Evolutionary conservation across 169 alveolate species (phyloP).

Genomic region (Plasmodium vinckei): DNA sequence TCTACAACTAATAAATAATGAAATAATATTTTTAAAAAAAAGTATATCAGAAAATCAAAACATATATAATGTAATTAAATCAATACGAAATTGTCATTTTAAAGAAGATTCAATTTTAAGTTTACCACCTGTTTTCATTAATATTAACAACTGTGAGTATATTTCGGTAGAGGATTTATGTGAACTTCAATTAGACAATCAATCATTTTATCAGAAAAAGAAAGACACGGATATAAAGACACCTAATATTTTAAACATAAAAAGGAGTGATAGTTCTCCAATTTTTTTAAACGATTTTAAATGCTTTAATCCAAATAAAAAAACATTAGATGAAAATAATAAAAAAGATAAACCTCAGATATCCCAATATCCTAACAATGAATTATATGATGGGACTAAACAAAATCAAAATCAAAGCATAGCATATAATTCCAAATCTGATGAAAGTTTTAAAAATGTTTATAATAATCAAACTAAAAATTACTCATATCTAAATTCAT

Average conservation of each 20-base stretch:
- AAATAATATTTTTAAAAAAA: slow-evolving; percentile 66
- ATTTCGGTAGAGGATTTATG: slow-evolving; percentile 60
- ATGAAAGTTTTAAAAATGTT: slow-evolving; percentile 20
- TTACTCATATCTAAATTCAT: background rate
- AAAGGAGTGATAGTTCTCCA: slow-evolving; percentile 45
- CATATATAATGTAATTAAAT: slow-evolving; percentile 53
- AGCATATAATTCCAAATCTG: slow-evolving; percentile 28
- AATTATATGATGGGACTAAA: slow-evolving; percentile 12
- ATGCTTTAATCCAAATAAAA: slow-evolving; percentile 33
- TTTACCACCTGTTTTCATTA: slow-evolving; percentile 66
- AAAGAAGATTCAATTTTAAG: slow-evolving; percentile 74
- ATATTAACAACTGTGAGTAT: slow-evolving; percentile 35
- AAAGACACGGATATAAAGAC: slow-evolving; percentile 7
- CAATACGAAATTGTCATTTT: slow-evolving; percentile 59
- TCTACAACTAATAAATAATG: slow-evolving; percentile 60
- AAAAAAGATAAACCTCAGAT: slow-evolving; percentile 27
- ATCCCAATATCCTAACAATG: slow-evolving; percentile 29
- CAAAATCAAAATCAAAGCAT: slow-evolving; percentile 32
- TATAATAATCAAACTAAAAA: slow-evolving; percentile 17
- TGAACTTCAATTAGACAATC: slow-evolving; percentile 33
- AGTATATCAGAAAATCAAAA: slow-evolving; percentile 47
- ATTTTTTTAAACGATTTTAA: slow-evolving; percentile 21
- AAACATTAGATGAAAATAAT: slow-evolving; percentile 56
- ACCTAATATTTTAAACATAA: slow-evolving; percentile 24
- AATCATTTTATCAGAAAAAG: slow-evolving; percentile 9